Evolutionary conservation across 805 yeast species (phyloP).

Genomic region (Myxozyma lipomycoides): DNA sequence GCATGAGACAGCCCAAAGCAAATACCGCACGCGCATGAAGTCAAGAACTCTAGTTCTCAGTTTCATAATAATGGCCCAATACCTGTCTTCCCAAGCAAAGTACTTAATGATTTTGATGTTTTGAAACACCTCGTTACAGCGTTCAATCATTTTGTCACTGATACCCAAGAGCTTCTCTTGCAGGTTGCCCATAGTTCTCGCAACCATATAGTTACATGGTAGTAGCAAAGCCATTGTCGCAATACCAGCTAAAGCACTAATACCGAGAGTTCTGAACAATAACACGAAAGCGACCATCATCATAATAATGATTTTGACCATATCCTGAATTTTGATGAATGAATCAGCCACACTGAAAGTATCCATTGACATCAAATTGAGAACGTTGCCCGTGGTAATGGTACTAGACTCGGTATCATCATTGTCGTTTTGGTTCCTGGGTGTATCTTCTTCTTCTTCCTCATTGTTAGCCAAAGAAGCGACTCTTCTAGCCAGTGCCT

Average conservation of each 20-base stretch:
- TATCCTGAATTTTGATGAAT: slow-evolving; percentile 3
- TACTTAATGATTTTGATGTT: slow-evolving; percentile 89
- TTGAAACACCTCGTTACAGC: slow-evolving; percentile 85
- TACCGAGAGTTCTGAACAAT: slow-evolving; percentile 10
- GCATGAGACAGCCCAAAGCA: slow-evolving; percentile 58
- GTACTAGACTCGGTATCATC: slow-evolving; percentile 3
- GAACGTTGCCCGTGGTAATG: slow-evolving; percentile 11
- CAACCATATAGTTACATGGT: slow-evolving; percentile 69
- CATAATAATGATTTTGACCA: slow-evolving; percentile 39
- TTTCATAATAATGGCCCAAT: slow-evolving; percentile 60
- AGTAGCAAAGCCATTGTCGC: slow-evolving; percentile 32
- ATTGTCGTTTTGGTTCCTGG: not conserved
- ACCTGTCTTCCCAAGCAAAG: slow-evolving; percentile 91
- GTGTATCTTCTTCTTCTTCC: not conserved
- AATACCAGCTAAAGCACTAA: slow-evolving; percentile 16
- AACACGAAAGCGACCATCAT: slow-evolving; percentile 4
- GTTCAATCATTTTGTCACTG: slow-evolving; percentile 87
- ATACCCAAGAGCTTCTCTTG: slow-evolving; percentile 69
- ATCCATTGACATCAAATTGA: slow-evolving; percentile 63
- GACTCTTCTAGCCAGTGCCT: slow-evolving; percentile 73
- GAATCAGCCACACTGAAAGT: slow-evolving; percentile 9
- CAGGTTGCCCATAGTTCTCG: slow-evolving; percentile 54
- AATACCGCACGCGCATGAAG: slow-evolving; percentile 52
- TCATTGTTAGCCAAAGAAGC: slow-evolving; percentile 5
- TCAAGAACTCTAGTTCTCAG: slow-evolving; percentile 70